Evolutionary conservation across 208 protist genomes (phyloP).

Genomic region (Porcisia deanei): DNA sequence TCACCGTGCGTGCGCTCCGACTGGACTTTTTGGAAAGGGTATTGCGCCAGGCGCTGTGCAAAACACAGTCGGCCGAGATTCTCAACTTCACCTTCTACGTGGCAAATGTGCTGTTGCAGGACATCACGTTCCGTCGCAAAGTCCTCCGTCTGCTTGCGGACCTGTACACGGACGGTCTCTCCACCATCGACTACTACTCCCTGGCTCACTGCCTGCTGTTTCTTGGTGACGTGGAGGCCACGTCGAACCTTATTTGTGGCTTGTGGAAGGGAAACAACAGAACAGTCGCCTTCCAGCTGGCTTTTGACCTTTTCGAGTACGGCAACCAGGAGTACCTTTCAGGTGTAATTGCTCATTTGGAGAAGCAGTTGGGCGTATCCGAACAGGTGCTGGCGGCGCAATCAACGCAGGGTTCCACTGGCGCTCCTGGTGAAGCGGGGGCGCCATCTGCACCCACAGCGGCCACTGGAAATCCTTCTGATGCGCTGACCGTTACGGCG

Average conservation of each 20-base stretch:
- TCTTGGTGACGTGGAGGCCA: constrained; percentile 87
- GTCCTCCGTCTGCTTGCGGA: constrained; percentile 88
- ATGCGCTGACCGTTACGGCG: neutral
- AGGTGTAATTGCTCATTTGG: constrained; percentile 51
- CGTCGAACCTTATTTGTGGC: constrained; percentile 78
- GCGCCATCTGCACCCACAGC: neutral
- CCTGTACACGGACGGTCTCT: constrained; percentile 74
- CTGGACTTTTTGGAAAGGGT: constrained; percentile 89
- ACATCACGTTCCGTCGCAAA: constrained; percentile 83
- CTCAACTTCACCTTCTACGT: constrained; percentile 92
- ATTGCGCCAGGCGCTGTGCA: constrained; percentile 57
- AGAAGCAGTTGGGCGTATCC: constrained; percentile 18
- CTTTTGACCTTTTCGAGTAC: constrained; percentile 90
- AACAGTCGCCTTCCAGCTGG: constrained; percentile 82
- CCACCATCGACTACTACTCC: constrained; percentile 90
- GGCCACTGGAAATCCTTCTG: neutral
- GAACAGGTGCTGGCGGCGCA: constrained; percentile 18
- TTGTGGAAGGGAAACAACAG: constrained; percentile 69
- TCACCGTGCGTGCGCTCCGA: constrained; percentile 84
- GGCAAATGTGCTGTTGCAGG: constrained; percentile 79
- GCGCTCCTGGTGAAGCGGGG: neutral
- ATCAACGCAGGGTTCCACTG: constrained; percentile 3
- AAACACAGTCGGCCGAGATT: constrained; percentile 78
- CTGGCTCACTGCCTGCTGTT: constrained; percentile 95
- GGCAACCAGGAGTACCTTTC: constrained; percentile 90